Evolutionary conservation across 1,139 yeast species (phyloP).

Genomic region (Sugiyamaella neomexicana): DNA sequence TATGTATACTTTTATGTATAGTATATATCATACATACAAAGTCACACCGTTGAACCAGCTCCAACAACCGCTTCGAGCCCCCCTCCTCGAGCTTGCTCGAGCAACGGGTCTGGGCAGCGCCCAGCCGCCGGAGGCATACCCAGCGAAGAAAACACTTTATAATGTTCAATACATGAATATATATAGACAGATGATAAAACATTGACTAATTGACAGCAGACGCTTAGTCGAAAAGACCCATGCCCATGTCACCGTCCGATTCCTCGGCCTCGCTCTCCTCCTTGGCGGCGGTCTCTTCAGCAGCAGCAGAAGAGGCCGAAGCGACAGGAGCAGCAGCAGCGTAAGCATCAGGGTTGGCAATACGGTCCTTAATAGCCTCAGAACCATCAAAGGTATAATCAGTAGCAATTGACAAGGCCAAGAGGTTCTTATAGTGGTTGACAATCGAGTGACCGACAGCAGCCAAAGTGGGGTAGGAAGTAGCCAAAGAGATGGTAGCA

Average conservation of each 20-base stretch:
- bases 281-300: conserved; percentile 69
- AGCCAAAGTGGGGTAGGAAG: conserved; percentile 99
- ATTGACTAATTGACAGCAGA: not conserved
- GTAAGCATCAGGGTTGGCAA: conserved; percentile 99
- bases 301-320: conserved; percentile 61
- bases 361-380: conserved; percentile 98
- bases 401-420: conserved; percentile 96
- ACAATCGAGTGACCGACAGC: conserved; percentile 98
- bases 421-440: conserved; percentile 98
- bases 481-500: conserved; percentile 95
- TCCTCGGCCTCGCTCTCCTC: conserved; percentile 78
- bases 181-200: not conserved
- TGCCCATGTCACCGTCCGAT: conserved; percentile 88
- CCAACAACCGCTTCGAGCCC: too few species aligned
- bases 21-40: too few species aligned
- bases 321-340: conserved; percentile 95
- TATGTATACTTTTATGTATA: too few species aligned
- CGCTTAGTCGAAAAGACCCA: conserved; percentile 95
- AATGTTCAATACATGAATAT: not conserved
- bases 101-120: too few species aligned
- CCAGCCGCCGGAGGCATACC: too few species aligned
- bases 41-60: too few species aligned
- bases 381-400: conserved; percentile 99
- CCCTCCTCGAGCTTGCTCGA: too few species aligned
- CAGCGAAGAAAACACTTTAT: not conserved